Conservation (phyloP, 495 filamentous ascomycete species). For the Tuber magnatum region DNA sequence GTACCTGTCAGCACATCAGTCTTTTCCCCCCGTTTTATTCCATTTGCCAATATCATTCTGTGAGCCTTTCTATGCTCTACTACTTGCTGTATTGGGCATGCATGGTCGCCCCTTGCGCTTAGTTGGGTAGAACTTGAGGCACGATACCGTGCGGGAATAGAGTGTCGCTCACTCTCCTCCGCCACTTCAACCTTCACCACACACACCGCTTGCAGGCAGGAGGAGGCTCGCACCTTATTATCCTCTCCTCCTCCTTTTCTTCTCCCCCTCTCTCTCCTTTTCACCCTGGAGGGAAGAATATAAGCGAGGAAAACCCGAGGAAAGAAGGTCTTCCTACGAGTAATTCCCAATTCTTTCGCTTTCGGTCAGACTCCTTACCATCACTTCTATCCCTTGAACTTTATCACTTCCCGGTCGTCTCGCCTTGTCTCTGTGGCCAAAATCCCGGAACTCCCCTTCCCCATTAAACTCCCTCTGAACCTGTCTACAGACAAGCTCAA, state of each 20-base stretch:
- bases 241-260: not conserved
- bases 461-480: not conserved
- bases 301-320: not conserved
- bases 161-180: not conserved
- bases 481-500: not conserved
- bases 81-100: not conserved
- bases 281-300: not conserved
- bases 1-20: not conserved
- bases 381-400: not conserved
- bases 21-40: not conserved
- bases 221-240: not conserved
- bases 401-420: not conserved
- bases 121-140: slow-evolving; percentile 2
- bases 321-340: not conserved
- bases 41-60: slow-evolving; percentile 1
- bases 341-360: not conserved
- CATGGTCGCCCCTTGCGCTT: not conserved
- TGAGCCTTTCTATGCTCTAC: not conserved
- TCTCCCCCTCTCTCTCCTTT: not conserved
- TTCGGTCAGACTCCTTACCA: not conserved
- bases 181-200: not conserved
- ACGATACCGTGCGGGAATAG: not conserved
- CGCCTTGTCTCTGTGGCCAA: not conserved
- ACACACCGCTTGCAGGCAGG: slow-evolving; percentile 1
- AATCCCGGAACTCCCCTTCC: not conserved